Base-by-base conservation (phyloP, 495 filamentous ascomycete species). In the Hypoxylon lenormandii region DNA sequence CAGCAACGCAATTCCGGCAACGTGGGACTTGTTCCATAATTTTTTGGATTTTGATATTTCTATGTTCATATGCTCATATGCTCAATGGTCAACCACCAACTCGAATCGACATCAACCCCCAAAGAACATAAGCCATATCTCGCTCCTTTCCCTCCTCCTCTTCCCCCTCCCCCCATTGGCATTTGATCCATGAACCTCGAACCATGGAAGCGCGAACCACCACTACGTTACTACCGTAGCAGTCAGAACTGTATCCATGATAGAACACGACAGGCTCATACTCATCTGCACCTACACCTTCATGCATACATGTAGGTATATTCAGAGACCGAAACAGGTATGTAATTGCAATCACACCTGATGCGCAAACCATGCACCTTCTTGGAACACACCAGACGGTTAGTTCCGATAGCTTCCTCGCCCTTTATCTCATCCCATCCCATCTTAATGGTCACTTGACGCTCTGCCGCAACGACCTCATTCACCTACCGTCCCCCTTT, bases 171-270 rank as follows among this genome's bases (percentile, higher is more conserved):
- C 52, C 57, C 38, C 53, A 66, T 66, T 71, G 57, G 62, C 47
- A 71, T 58, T 58, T 63, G 47, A 62, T 48, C 68, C 68, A 59
- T 59, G 68, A 63, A 63, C 68, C 57, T 66, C 68, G 57, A 71
- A 71, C 68, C 68, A 71, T 71, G 62, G 68, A 59, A 71, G 56
- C 58, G 52, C 49, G 62, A 71, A 71, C 55, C 68, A 66, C 68
- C 62, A 61, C 46, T 71, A 54, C 68, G 40, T 55, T 71, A 66
- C 68, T 59, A 71, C 68, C 54, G 68, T 71, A 66, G 62, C 62
- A 71, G 57, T 62, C 62, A 71, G 57, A 59, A 57, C 51, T 57
- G 57, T 62, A 49, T 58, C 53, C 57, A 48, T 50, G 56, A 63
- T 63, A 58, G 56, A 70, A 70, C 42, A 47, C 15, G 52, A 56